Percentiles rank a stretch among this genome's conserved stretches.
Evolutionary conservation across 176 grass and related monocot species (phyloP).

Genomic region (Ananas comosus): DNA sequence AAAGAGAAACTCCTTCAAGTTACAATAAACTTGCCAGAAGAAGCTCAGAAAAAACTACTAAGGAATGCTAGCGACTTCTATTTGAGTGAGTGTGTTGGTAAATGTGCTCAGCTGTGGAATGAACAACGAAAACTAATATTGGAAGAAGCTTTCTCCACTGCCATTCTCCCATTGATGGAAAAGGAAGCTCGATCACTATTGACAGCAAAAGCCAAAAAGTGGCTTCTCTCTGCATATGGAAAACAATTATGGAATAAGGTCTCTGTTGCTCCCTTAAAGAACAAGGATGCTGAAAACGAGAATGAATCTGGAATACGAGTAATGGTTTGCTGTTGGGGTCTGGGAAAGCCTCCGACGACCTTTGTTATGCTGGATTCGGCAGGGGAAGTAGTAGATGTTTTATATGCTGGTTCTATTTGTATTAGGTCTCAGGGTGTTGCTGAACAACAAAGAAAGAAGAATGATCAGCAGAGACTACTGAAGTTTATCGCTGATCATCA

Average conservation of each 20-base stretch:
- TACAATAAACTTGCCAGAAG: conserved; percentile 65
- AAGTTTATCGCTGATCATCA: conserved; percentile 94
- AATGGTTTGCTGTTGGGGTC: conserved; percentile 95
- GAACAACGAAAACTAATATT: conserved; percentile 93
- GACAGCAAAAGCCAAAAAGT: conserved; percentile 60
- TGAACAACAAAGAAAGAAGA: conserved; percentile 76
- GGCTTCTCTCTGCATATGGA: conserved; percentile 77
- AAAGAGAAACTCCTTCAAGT: conserved; percentile 95
- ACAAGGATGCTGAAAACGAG: conserved; percentile 54
- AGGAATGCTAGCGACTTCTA: conserved; percentile 79
- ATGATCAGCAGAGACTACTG: conserved; percentile 74
- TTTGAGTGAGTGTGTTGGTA: conserved; percentile 89
- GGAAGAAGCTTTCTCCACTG: conserved; percentile 77
- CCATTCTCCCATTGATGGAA: conserved; percentile 75
- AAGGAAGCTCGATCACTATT: conserved; percentile 75
- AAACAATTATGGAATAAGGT: conserved; percentile 69
- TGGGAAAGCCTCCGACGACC: conserved; percentile 86
- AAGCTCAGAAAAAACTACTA: conserved; percentile 70
- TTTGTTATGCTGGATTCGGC: conserved; percentile 90
- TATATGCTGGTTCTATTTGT: conserved; percentile 88
- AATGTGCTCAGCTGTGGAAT: conserved; percentile 85
- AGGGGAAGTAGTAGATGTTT: conserved; percentile 88
- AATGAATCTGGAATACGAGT: conserved; percentile 72
- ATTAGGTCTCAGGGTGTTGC: conserved; percentile 72
- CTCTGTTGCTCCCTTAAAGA: conserved; percentile 78